These are phyloP conservation scores for Lentithecium fluviatile DNA, from an alignment of 495 filamentous ascomycete species.

Conservation along the genomic window DNA sequence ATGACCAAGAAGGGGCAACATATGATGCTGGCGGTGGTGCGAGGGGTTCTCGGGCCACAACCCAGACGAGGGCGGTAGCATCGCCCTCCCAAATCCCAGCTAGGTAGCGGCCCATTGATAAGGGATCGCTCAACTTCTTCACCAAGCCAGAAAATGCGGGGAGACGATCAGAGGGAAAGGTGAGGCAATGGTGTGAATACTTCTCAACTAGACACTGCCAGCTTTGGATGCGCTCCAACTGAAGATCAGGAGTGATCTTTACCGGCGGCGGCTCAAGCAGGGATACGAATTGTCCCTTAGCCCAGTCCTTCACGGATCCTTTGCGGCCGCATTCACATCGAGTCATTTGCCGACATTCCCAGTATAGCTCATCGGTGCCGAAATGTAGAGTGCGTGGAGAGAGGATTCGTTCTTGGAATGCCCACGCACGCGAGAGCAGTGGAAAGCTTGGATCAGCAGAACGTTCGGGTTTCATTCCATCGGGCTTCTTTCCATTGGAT, in stretches of 20 bases:
- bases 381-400: slow-evolving; percentile 23
- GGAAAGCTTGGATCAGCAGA: too few species aligned
- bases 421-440: slow-evolving; percentile 13
- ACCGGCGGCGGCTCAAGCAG: neutral
- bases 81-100: slow-evolving; percentile 9
- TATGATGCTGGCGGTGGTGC: neutral
- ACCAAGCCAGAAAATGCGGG: slow-evolving; percentile 14
- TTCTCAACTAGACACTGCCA: slow-evolving; percentile 5
- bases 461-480: too few species aligned
- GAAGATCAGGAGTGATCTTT: neutral
- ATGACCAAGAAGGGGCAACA: slow-evolving; percentile 13
- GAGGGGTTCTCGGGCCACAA: neutral
- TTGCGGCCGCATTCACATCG: slow-evolving; percentile 16
- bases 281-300: neutral
- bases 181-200: slow-evolving; percentile 6
- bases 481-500: too few species aligned
- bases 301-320: neutral
- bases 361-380: neutral
- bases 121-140: neutral
- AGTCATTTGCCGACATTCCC: slow-evolving; percentile 1
- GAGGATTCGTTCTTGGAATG: slow-evolving; percentile 29
- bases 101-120: neutral
- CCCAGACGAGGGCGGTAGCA: neutral
- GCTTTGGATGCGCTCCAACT: neutral
- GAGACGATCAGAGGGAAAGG: slow-evolving; percentile 9